Base-by-base conservation (phyloP, 2,329 filamentous ascomycete species). In the Penicillium brasilianum region DNA sequence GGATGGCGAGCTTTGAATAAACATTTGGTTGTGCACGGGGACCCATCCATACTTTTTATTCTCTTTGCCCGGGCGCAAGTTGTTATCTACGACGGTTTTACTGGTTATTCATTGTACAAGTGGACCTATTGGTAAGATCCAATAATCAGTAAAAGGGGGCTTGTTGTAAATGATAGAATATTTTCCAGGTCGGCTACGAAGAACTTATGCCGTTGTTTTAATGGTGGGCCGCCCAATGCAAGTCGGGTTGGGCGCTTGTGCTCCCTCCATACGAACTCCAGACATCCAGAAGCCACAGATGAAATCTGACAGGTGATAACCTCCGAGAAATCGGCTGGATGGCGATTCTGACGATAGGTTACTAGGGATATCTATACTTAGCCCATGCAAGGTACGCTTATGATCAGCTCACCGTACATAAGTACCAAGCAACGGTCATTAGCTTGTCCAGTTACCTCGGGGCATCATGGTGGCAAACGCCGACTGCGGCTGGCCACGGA, bases 21-120 rank as follows among this genome's bases (percentile, higher is more conserved):
- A 61, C 46, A 64, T 62, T 65, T 55, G 59, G 39, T 34, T 56
- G 60, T 51, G 61, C 61, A 60, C 61, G 64, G 64, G 57, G 57
- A 59, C 32, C 13, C 50, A 16, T 32, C 57, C 57, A 39, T 36
- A 54, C 60, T 64, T 63, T 62, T 66, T 46, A 55, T 50, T 50
- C 54, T 50, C 48, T 50, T 55, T 36, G 8, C 25, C 18, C 30
- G 50, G 28, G 46, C 46, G n/a, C 28, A 16, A 34, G 10, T 32
- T 32, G 30, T 13, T 50, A 18, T 50, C 18, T 34, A 50, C 30
- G n/a, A 13, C 8, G 16, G 28, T 50, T 28, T 4, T 32, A 50
- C n/a, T 50, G 48, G 44, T 48, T 30, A 4, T 4, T 48, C 3
- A n/a, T 10, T 30, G 43, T 25, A 48, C 16, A 25, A 30, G 10